Evolutionary conservation across 352 stramenopile species (phyloP), one percentile per base, ranked within the genome.

Genomic region (Phytophthora capsici): DNA sequence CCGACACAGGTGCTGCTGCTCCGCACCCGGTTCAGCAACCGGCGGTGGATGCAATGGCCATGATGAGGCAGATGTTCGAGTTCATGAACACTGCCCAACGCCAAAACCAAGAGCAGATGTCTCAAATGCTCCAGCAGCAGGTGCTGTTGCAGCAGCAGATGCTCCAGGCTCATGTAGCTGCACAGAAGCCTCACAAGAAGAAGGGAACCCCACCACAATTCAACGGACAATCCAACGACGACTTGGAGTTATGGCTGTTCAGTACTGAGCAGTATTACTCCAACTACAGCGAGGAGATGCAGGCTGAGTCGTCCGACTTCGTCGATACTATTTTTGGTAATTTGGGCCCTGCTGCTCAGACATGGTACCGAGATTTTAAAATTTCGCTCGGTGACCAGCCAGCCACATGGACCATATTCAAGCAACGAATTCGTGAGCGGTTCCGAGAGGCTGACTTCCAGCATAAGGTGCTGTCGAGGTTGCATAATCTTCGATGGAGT

Each of bases 121-220:
- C 25, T 6, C 30, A 63, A 22, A 44, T 47, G 37, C 28, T 64
- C 36, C 46, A 57, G 34, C 34, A 57, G n/a, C 56, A 64, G 32
- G 56, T 56, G 1, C 37, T 43, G 45, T 49, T 49, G 25, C 56
- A 57, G 56, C 45, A 63, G 22, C 56, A 32, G 34, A 56, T 63
- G 34, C 45, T 63, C 8, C 56, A 56, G 2, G 2, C n/a, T 14
- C 37, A 44, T 19, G n/a, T 44, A 14, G 6, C 19, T 6, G 19
- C 19, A 17, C n/a, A 44, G n/a, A 12, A 7, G 13, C 19, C 37
- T 6, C 37, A 44, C 20, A 44, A 44, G 37, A 19, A 28, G 25
- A 28, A 3, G 25, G 25, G 25, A 3, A 28, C 4, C 12, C 37
- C 14, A 9, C 37, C 37, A 4, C n/a, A 14, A 22, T 44, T 44